Base-by-base conservation (phyloP, 306 rosid genomes). In the Quercus bicolor region DNA sequence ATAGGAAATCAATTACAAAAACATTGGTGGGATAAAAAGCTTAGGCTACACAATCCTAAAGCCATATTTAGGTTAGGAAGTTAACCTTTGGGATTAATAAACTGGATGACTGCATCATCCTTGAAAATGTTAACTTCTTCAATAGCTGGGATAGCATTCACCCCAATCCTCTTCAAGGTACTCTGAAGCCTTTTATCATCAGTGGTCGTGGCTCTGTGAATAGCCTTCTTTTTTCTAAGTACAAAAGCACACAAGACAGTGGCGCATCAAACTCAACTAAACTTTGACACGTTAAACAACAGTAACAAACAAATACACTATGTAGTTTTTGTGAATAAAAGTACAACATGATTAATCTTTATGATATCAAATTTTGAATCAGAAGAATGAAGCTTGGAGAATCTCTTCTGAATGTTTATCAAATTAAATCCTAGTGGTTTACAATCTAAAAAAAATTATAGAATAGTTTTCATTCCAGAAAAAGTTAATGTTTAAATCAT, bases 141-240 rank as follows among this genome's bases (percentile, higher is more conserved):
- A 21, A 70, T 70, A 10, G 74, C 57, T 14, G 57, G 74, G 34
- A 70, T 70, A 8, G 57, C 16, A 3, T 70, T 70, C 24, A 70
- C 74, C 31, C 74, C 55, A 20, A 70, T 48, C 57, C 74, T 70
- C 55, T 70, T 70, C 74, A 70, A 70, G 57, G 74, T 70, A 24
- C 57, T 70, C 57, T 70, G 74, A 70, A 70, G 75, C 75, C 21
- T 45, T 14, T 70, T 70, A 45, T 70, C 75, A 45, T 70, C 56
- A 12, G 57, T 70, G n/a, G 75, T 70, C 19, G 75, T 70, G n/a
- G 57, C 57, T 51, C 48, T 70, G 20, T 70, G 75, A 23, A 70
- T 33, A 24, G 57, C 75, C 75, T 70, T 70, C 57, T 70, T 70
- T 16, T 70, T 70, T 24, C 57, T 70, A 51, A 23, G 9, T 19